Evolutionary conservation across 2,329 filamentous ascomycete genomes (phyloP).

Genomic region (Drechslerella dactyloides): DNA sequence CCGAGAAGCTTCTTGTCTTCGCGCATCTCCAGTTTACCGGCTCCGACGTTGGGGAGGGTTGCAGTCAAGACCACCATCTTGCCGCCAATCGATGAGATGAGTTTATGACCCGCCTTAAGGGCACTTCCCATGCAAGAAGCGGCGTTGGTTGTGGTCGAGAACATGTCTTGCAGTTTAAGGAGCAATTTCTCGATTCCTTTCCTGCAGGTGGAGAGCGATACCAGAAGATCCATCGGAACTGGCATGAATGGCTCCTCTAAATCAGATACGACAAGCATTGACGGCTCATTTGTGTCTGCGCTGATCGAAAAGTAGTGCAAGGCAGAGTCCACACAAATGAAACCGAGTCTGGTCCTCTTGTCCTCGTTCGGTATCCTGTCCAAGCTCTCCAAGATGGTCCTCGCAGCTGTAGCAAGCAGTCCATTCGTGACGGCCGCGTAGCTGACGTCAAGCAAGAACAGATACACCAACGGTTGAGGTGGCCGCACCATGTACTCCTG

Average conservation of each 20-base stretch:
- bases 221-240: constrained; percentile 87
- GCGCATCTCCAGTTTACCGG: constrained; percentile 87
- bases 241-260: constrained; percentile 96
- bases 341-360: constrained; percentile 86
- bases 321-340: constrained; percentile 92
- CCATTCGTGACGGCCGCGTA: constrained; percentile 88
- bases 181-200: constrained; percentile 91
- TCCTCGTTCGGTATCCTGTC: constrained; percentile 98
- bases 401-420: constrained; percentile 85
- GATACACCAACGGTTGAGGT: constrained; percentile 90
- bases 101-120: constrained; percentile 88
- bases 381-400: constrained; percentile 92
- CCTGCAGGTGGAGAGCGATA: constrained; percentile 85
- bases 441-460: constrained; percentile 95
- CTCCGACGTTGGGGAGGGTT: constrained; percentile 85
- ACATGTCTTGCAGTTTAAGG: constrained; percentile 91
- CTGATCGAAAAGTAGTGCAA: constrained; percentile 96
- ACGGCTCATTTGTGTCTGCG: constrained; percentile 83
- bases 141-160: constrained; percentile 87
- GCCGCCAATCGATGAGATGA: constrained; percentile 90
- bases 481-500: constrained; percentile 99
- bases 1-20: constrained; percentile 96
- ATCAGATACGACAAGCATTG: constrained; percentile 92
- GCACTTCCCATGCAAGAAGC: constrained; percentile 95
- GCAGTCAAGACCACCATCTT: constrained; percentile 93